These are phyloP conservation scores for Trametes sp. DNA, from an alignment of 1,284 basidiomycete genomes.

Conservation along the genomic window DNA sequence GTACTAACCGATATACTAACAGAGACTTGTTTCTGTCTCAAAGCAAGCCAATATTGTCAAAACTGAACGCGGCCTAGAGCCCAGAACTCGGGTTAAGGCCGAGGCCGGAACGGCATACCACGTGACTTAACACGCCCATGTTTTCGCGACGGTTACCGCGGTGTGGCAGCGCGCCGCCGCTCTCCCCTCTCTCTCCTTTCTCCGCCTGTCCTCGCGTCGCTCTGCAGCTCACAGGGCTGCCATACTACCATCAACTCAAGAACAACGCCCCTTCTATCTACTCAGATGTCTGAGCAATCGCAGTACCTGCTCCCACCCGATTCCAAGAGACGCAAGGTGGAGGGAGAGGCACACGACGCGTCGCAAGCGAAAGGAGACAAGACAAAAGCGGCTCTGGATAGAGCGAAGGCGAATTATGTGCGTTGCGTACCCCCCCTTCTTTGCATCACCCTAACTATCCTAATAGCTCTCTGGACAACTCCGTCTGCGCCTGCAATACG, in stretches of 20 bases:
- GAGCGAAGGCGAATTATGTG: slow-evolving; percentile 70
- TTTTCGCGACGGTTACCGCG: slow-evolving; percentile 26
- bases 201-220: neutral
- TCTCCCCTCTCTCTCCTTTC: neutral
- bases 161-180: neutral
- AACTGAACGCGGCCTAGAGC: too few species aligned
- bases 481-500: slow-evolving; percentile 79
- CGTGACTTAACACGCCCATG: slow-evolving; percentile 27
- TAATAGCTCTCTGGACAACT: slow-evolving; percentile 72
- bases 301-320: slow-evolving; percentile 9
- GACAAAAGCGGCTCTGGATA: slow-evolving; percentile 45
- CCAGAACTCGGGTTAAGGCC: slow-evolving; percentile 1
- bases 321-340: slow-evolving; percentile 24
- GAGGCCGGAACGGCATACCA: slow-evolving; percentile 11
- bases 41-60: neutral
- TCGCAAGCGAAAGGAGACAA: slow-evolving; percentile 20
- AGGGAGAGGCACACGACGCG: slow-evolving; percentile 5
- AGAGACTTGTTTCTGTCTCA: slow-evolving; percentile 9
- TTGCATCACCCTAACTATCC: neutral
- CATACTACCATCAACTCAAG: too few species aligned
- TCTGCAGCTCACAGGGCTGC: too few species aligned
- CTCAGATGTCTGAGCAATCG: slow-evolving; percentile 15
- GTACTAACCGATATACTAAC: slow-evolving; percentile 33
- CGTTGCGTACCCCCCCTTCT: slow-evolving; percentile 30
- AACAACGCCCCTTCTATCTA: neutral